Conservation (phyloP, 2,329 filamentous ascomycete species). For the Hypoxylon sp. region DNA sequence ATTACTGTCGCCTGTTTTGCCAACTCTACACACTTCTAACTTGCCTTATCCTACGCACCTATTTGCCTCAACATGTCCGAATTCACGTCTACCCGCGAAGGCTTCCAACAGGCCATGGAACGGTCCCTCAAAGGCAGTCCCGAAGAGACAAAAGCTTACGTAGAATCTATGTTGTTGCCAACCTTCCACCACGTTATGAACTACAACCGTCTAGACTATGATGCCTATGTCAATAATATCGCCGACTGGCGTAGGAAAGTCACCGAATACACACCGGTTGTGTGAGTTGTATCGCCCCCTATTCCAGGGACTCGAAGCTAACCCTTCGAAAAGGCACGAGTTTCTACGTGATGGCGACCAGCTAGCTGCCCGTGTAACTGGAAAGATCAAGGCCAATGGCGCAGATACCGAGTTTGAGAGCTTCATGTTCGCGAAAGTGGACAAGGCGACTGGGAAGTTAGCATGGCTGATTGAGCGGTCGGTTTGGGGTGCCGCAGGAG, state of each 20-base stretch:
- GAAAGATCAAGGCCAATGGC: constrained; percentile 51
- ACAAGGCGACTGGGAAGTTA: constrained; percentile 50
- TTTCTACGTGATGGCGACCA: constrained; percentile 54
- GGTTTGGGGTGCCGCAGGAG: constrained; percentile 46
- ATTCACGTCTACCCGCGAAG: constrained; percentile 48
- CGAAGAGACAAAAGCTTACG: constrained; percentile 39
- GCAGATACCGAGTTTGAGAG: constrained; percentile 50
- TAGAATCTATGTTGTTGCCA: constrained; percentile 28
- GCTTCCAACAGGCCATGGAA: constrained; percentile 50
- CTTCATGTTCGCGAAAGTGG: constrained; percentile 53
- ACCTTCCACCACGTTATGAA: constrained; percentile 50
- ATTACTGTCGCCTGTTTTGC: background rate
- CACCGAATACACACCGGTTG: constrained; percentile 50
- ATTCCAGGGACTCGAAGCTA: constrained; percentile 3
- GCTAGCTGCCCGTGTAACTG: constrained; percentile 53
- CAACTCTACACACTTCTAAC: background rate
- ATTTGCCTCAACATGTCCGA: constrained; percentile 44
- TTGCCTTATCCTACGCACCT: constrained; percentile 2
- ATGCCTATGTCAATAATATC: constrained; percentile 48
- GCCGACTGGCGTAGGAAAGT: constrained; percentile 51
- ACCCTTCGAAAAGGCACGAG: constrained; percentile 44
- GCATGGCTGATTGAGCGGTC: constrained; percentile 52
- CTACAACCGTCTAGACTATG: constrained; percentile 43
- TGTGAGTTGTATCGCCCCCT: constrained; percentile 44
- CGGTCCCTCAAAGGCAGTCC: constrained; percentile 42